These are phyloP conservation scores for Blastocladiella emersonii DNA, from an alignment of 371 early-diverging fungal species.

Conservation along the genomic window DNA sequence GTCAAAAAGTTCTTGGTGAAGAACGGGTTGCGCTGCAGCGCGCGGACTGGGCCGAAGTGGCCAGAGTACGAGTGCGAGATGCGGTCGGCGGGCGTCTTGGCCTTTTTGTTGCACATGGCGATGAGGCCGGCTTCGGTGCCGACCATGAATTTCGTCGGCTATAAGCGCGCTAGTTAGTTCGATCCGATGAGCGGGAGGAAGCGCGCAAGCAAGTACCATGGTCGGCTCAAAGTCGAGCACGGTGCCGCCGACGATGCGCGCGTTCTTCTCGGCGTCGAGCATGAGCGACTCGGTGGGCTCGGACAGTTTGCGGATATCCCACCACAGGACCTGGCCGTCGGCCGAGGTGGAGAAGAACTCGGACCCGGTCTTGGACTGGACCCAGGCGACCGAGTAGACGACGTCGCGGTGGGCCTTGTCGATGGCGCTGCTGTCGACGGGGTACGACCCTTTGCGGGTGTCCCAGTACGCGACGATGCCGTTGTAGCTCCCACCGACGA, in stretches of 20 bases:
- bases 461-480: conserved; percentile 34
- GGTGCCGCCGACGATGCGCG: conserved; percentile 35
- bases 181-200: too few species aligned
- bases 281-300: conserved; percentile 36
- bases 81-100: conserved; percentile 35
- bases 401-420: conserved; percentile 37
- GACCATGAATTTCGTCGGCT: conserved; percentile 51
- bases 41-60: conserved; percentile 35
- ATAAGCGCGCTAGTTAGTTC: background rate
- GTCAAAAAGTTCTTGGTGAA: conserved; percentile 40
- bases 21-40: conserved; percentile 39
- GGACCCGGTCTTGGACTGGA: conserved; percentile 39
- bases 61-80: conserved; percentile 38
- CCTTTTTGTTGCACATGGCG: conserved; percentile 42
- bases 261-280: conserved; percentile 41
- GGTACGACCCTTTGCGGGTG: conserved; percentile 34
- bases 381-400: conserved; percentile 34
- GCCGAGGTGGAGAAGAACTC: conserved; percentile 40
- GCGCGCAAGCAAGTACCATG: conserved; percentile 20
- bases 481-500: conserved; percentile 38
- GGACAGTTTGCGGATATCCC: conserved; percentile 42
- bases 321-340: conserved; percentile 40
- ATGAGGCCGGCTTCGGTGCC: conserved; percentile 37
- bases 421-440: conserved; percentile 31
- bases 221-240: conserved; percentile 40